phyloP scores from a whole-genome alignment of 2,329 filamentous ascomycete species.

The Hypoxylon sp. region DNA sequence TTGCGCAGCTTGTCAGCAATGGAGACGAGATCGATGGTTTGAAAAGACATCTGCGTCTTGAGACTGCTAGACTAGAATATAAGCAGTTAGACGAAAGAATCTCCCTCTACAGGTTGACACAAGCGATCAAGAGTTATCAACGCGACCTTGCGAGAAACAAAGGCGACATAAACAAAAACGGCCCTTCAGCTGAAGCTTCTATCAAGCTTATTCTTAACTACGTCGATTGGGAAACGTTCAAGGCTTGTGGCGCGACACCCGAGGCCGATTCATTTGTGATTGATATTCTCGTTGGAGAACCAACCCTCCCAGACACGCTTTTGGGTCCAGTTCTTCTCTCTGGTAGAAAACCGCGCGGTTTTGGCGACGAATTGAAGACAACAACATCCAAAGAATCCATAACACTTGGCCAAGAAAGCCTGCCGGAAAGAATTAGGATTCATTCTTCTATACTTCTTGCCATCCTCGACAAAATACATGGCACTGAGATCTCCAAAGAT shows the following conservation, averaged over 20 bases:
- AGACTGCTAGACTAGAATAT: too few species aligned
- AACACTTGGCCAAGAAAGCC: not conserved
- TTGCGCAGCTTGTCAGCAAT: too few species aligned
- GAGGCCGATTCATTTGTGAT: not conserved
- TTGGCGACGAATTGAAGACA: too few species aligned
- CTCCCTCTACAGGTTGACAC: too few species aligned
- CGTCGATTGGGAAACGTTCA: not conserved
- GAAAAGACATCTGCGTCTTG: too few species aligned
- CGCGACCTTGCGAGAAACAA: too few species aligned
- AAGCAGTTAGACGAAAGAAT: too few species aligned
- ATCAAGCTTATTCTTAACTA: not conserved
- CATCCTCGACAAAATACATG: not conserved
- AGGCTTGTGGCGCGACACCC: not conserved
- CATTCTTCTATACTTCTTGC: not conserved
- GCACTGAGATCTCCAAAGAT: too few species aligned
- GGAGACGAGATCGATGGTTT: too few species aligned
- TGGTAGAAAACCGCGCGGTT: too few species aligned
- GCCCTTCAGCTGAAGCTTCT: not conserved
- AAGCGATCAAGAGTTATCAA: too few species aligned
- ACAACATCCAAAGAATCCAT: not conserved
- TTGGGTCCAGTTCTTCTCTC: not conserved
- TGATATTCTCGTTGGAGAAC: not conserved
- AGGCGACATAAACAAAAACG: too few species aligned
- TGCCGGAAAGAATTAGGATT: slow-evolving; percentile 2
- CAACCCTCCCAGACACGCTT: not conserved